Evolutionary conservation across 2,329 filamentous ascomycete genomes (phyloP).

Genomic region (Trichoderma arundinaceum): DNA sequence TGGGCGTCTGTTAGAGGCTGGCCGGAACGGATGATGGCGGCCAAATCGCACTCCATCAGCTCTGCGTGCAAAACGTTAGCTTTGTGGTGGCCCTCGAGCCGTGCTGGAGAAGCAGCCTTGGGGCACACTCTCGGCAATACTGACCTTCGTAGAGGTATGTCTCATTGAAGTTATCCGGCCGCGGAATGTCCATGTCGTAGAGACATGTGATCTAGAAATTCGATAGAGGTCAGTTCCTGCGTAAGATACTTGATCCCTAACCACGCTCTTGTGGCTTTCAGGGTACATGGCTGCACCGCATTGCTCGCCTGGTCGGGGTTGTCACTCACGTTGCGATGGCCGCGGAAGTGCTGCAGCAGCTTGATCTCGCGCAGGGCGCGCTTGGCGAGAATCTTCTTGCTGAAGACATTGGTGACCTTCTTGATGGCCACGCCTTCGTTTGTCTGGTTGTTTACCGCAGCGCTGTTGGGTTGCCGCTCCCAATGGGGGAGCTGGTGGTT

Average conservation of each 20-base stretch:
- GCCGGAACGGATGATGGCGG: conserved; percentile 95
- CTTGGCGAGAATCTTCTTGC: conserved; percentile 99
- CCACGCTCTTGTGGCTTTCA: too few species aligned
- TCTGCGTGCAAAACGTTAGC: conserved; percentile 60
- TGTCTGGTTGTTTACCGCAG: conserved; percentile 88
- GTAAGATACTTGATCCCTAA: not conserved
- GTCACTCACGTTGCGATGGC: conserved; percentile 76
- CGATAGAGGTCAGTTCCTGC: conserved; percentile 21
- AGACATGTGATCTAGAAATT: conserved; percentile 87
- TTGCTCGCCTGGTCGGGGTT: conserved; percentile 14
- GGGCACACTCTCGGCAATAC: conserved; percentile 37
- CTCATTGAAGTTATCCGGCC: conserved; percentile 98
- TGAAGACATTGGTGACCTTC: conserved; percentile 99
- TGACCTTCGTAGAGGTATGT: conserved; percentile 97
- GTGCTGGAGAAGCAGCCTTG: not conserved
- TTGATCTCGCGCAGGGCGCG: conserved; percentile 98
- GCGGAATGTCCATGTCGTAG: conserved; percentile 99
- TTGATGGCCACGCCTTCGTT: conserved; percentile 97
- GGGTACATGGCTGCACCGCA: too few species aligned
- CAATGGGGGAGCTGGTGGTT: conserved; percentile 37
- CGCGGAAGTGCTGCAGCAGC: conserved; percentile 95
- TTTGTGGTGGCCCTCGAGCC: too few species aligned
- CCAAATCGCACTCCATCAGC: conserved; percentile 98
- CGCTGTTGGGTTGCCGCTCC: conserved; percentile 58
- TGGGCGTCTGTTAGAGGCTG: conserved; percentile 97